Base-by-base conservation (phyloP, 1,284 basidiomycete species). In the Paramarasmius palmivorus region DNA sequence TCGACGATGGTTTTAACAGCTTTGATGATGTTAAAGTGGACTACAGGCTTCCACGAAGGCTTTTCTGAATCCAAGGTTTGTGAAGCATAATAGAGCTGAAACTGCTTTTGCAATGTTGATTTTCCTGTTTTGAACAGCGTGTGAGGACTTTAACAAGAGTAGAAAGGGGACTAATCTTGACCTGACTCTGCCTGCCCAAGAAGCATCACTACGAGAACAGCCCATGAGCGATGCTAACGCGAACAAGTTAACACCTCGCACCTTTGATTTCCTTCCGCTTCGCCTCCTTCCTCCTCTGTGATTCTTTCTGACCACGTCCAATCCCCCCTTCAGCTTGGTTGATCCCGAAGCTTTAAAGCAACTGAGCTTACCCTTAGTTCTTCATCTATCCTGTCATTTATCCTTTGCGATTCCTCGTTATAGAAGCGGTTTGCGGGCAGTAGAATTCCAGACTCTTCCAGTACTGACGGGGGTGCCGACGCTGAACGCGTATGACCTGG, bases 21-120 rank as follows among this genome's bases (percentile, higher is more conserved):
- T 65, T 88, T 88, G 75, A 92, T 79, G 61, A 91, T 75, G 70
- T 91, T 91, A 72, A 88, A 84, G 71, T 88, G 89, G 25, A 92
- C 87, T 49, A 90, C 83, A 2, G 88, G 86, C 23, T 82, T 78
- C 89, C 90, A 92, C 15, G 80, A 81, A 0, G 85, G 82, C 19
- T 85, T 82, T 68, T 88, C 86, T 53, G 73, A 68, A 55, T 92
- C 87, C 42, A 92, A 76, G 1, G 82, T 73, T 54, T 82, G 76
- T 6, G 86, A 84, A 2, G 88, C 82, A 62, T 91, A 90, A 68
- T 84, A 85, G 1, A 92, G 76, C 63, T 92, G 89, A 63, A 92
- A 90, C 68, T 92, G 87, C 61, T 90, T 90, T 63, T 87, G 86
- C 7, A 91, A 74, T 1, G 88, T 90, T 0, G 86, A 88, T 67